phyloP scores from a whole-genome alignment of 2,329 filamentous ascomycete genomes.

The Hypoxylon rubiginosum region DNA sequence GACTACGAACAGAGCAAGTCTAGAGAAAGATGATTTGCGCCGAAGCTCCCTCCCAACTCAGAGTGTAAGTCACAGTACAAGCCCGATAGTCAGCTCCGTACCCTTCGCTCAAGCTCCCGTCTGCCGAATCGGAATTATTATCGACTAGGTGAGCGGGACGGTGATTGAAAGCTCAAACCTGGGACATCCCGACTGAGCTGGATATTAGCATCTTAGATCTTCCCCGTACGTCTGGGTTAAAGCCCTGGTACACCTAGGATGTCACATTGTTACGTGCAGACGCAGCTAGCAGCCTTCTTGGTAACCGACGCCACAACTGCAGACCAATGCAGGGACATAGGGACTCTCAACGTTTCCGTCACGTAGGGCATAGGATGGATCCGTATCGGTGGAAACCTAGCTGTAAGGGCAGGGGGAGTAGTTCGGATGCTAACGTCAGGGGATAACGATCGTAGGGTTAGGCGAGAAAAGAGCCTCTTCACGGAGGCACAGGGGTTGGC shows the following conservation, averaged over 20 bases:
- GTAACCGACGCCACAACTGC: conserved; percentile 47
- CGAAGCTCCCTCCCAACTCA: conserved; percentile 42
- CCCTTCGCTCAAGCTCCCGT: conserved; percentile 28
- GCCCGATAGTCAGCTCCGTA: conserved; percentile 42
- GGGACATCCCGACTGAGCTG: conserved; percentile 53
- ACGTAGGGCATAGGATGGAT: conserved; percentile 33
- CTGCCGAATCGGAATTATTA: conserved; percentile 51
- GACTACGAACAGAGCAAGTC: conserved; percentile 36
- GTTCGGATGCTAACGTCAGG: conserved; percentile 31
- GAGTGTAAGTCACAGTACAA: conserved; percentile 37
- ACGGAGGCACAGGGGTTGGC: conserved; percentile 36
- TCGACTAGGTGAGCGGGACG: conserved; percentile 42
- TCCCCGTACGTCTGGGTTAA: conserved; percentile 38
- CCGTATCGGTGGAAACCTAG: conserved; percentile 26
- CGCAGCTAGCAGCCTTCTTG: conserved; percentile 41
- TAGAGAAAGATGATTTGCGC: conserved; percentile 30
- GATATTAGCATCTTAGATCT: conserved; percentile 46
- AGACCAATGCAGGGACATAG: conserved; percentile 42
- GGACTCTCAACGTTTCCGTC: conserved; percentile 41
- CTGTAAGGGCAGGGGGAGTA: conserved; percentile 24
- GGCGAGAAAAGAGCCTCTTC: conserved; percentile 35
- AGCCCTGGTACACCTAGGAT: conserved; percentile 34
- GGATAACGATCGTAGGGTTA: conserved; percentile 35
- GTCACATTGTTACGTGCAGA: conserved; percentile 42
- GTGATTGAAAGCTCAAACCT: conserved; percentile 50